Evolutionary conservation across 2,329 filamentous ascomycete species (phyloP), one percentile per base, ranked within the genome.

Genomic region (Emydomyces testavorans): DNA sequence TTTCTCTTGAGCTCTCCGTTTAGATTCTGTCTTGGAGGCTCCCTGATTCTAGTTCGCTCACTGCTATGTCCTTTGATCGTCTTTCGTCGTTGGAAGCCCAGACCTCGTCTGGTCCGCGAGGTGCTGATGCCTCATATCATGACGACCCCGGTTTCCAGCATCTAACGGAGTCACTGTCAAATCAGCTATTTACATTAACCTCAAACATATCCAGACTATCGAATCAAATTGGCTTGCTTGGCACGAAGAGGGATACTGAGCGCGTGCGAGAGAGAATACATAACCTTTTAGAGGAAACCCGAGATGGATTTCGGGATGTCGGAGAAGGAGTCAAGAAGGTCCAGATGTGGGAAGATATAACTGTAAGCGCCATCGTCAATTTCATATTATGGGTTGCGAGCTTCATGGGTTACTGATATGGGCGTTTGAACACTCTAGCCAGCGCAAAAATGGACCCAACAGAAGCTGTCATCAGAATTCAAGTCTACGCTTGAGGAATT

Each of bases 321-420:
- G 92, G 87, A 55, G 89, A 96, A 60, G 88, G 88, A 4, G 76
- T 98, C 55, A 96, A 96, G 79, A 88, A 83, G 67, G 78, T 95
- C 39, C 85, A 93, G 64, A 77, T 77, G 34, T 96, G 78, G 88
- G 85, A 80, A 62, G 87, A 90, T 60, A 80, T 87, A 44, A 85
- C 82, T 62, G 83, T 88, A 74, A 56, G 77, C 58, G 43, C 29
- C n/a, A 15, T 5, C 16, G 15, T 15, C 8, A 7, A 7, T 18
- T 35, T 20, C 6, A 18, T n/a, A 16, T 45, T 4, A 26, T 48
- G 8, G 2, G 23, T 28, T 6, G 13, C 6, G 15, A 28, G 2
- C 13, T n/a, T 49, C 36, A n/a, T n/a, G n/a, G n/a, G n/a, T n/a
- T n/a, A n/a, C n/a, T n/a, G n/a, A n/a, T 39, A 29, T 28, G 7